These are phyloP conservation scores for Citrus mangshanensis DNA, from an alignment of 345 rosid genomes.

Conservation along the genomic window DNA sequence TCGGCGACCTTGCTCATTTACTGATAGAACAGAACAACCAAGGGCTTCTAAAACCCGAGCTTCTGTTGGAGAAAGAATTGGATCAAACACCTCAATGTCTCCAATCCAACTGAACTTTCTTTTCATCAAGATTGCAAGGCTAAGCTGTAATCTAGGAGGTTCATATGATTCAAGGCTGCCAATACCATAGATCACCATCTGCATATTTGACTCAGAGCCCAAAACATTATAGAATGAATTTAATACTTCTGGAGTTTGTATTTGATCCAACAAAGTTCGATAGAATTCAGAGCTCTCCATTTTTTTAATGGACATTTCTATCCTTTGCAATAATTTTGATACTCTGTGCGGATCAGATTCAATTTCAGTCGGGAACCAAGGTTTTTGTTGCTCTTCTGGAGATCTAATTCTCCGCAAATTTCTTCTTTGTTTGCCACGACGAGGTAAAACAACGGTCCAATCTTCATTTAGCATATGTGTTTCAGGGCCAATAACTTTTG, in stretches of 20 bases:
- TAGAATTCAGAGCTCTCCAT: slow-evolving; percentile 59
- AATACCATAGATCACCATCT: slow-evolving; percentile 76
- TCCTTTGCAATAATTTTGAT: slow-evolving; percentile 51
- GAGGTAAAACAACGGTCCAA: slow-evolving; percentile 76
- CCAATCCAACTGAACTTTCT: slow-evolving; percentile 71
- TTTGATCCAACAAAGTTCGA: slow-evolving; percentile 50
- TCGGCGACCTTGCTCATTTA: slow-evolving; percentile 78
- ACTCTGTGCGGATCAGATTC: slow-evolving; percentile 41
- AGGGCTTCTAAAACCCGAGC: slow-evolving; percentile 52
- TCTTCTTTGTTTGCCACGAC: slow-evolving; percentile 43
- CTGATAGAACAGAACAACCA: slow-evolving; percentile 65
- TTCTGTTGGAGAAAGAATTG: slow-evolving; percentile 70
- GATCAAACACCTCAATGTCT: slow-evolving; percentile 76
- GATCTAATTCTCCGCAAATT: slow-evolving; percentile 19
- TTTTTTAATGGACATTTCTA: slow-evolving; percentile 43
- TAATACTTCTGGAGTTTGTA: slow-evolving; percentile 45
- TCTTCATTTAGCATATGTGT: slow-evolving; percentile 39
- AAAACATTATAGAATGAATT: slow-evolving; percentile 43
- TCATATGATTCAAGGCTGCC: slow-evolving; percentile 86
- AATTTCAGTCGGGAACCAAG: slow-evolving; percentile 56
- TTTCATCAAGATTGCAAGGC: slow-evolving; percentile 73
- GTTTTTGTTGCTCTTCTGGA: slow-evolving; percentile 31
- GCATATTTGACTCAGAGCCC: slow-evolving; percentile 51
- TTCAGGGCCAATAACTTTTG: slow-evolving; percentile 28
- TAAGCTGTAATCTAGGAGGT: slow-evolving; percentile 69